Base-by-base conservation (phyloP, 2,329 filamentous ascomycete species). In the Fusarium tjaetaba region DNA sequence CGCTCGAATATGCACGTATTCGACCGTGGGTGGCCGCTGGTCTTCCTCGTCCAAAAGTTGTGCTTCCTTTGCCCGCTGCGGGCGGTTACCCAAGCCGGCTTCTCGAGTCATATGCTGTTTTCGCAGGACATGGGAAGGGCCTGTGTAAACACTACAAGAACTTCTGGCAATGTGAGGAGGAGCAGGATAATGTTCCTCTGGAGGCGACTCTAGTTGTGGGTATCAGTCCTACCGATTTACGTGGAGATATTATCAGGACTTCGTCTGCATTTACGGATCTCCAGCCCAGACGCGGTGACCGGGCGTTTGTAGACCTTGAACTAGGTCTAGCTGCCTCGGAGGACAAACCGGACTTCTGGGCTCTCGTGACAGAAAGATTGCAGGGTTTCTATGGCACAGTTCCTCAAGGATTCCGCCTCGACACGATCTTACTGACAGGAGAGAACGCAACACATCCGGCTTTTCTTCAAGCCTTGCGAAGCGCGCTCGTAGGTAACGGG, bases 401-500 rank as follows among this genome's bases (percentile, higher is more conserved):
- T 4, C 55, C 64, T 1, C 1, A 18, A 11, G n/a, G 22, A 11
- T n/a, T 28, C 2, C 43, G 18, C 9, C 28, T 63, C 0, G n/a
- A 24, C 11, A 36, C 32, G 3, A 16, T 70, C 4, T n/a, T 65
- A 4, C 57, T 71, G 5, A 39, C 36, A 14, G 65, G 65, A 28
- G 68, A 70, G 39, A 61, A 68, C 41, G 36, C 65, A 3, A 71
- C 68, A 5, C 41, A 70, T 22, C 61, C 60, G 1, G 30, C 28
- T 7, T 70, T 70, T 41, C 61, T 71, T 15, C 8, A 11, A 11
- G 11, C 56, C 2, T 28, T 70, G 5, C 14, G 14, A 11, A n/a
- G 4, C 2, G 36, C 42, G 4, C 41, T 63, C 18, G 2, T 28
- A 4, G 22, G 52, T 2, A 32, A 26, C 18, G 42, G 14, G 2